Evolutionary conservation across 73 alveolate genomes (phyloP).

Genomic region (Tetrahymena borealis): DNA sequence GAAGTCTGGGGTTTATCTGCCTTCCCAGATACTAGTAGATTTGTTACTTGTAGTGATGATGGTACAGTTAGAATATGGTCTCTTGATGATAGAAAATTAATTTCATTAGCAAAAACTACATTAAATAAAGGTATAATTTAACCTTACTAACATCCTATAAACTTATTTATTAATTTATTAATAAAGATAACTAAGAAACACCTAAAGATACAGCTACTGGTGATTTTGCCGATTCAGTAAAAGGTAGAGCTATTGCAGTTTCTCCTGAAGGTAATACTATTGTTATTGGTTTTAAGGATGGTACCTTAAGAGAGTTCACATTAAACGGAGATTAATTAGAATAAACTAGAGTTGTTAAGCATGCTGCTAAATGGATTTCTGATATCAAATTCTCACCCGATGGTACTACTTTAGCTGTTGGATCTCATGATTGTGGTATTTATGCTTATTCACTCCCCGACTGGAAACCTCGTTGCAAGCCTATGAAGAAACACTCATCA

Average conservation of each 20-base stretch:
- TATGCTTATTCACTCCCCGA: conserved; percentile 61
- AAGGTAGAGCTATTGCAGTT: conserved; percentile 73
- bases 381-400: conserved; percentile 96
- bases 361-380: conserved; percentile 55
- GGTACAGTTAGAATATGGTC: conserved; percentile 76
- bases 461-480: conserved; percentile 48
- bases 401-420: conserved; percentile 81
- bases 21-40: conserved; percentile 24
- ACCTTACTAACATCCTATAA: conserved; percentile 24
- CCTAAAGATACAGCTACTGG: conserved; percentile 31
- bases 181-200: conserved; percentile 48
- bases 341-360: conserved; percentile 37
- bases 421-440: conserved; percentile 84
- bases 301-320: conserved; percentile 70
- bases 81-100: conserved; percentile 24
- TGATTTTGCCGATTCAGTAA: conserved; percentile 55
- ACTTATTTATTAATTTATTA: conserved; percentile 6
- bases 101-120: conserved; percentile 29
- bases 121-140: neutral
- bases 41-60: conserved; percentile 68
- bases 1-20: conserved; percentile 82
- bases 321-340: conserved; percentile 46
- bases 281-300: conserved; percentile 94
- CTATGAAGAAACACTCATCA: conserved; percentile 57
- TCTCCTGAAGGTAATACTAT: conserved; percentile 78